Evolutionary conservation across 129 eudicot genomes (phyloP), one percentile per base, ranked within the genome.

Genomic region (Artemisia tridentata): DNA sequence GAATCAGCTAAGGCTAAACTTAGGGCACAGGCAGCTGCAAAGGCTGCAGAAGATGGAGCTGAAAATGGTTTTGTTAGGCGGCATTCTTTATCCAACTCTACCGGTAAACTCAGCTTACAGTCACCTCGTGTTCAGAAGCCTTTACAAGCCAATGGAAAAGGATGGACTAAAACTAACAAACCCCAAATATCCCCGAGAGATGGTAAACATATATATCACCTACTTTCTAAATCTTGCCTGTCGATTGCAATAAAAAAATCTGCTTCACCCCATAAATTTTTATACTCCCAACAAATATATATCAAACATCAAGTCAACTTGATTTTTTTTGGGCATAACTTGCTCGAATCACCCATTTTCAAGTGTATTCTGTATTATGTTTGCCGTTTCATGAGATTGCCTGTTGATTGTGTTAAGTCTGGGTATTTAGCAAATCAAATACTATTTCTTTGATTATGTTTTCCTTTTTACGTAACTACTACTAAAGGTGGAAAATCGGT

Each of bases 1-100:
- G 81, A 82, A 76, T 88, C 97, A 18, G 97, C 93, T 27, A 91
- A 91, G 80, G 96, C 97, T 15, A 88, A 86, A 80, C 96, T 88
- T 56, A 86, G 88, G 76, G 87, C 83, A 51, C 97, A 88, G 71
- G 95, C 78, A 11, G 65, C 90, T 52, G 75, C 89, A 45, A 88
- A 75, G 68, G 46, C 83, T 5, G 85, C 61, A 18, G 90, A 91
- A 65, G 96, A 91, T 58, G 88, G 65, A 43, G 84, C 66, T 68
- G 93, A 91, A 72, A 75, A 76, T 82, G 87, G 85, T 71, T 75
- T 55, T 43, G 71, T 76, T 29, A 84, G 97, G 67, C 86, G 93
- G 56, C 93, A 86, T 82, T 91, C 96, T 72, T 78, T 91, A 13
- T 91, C 97, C 25, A 81, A 92, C 11, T 74, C 92, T 8, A 81